Evolutionary conservation across 192 early-diverging fungal species (phyloP), one percentile per base, ranked within the genome.

Genomic region (Linnemannia elongata): DNA sequence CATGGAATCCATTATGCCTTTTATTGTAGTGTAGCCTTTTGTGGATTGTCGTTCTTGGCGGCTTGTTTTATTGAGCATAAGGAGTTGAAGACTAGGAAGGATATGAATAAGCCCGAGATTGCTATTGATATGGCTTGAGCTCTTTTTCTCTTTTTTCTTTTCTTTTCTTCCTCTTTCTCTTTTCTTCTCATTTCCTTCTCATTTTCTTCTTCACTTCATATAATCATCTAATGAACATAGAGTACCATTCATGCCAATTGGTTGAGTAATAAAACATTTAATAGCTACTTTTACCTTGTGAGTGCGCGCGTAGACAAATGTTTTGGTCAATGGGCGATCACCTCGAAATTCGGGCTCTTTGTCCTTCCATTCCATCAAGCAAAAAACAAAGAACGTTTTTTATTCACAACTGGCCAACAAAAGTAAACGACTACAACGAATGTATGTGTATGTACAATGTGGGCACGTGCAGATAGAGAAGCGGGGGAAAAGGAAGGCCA

Each of bases 61-160:
- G 24, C 55, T 57, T 77, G 75, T 44, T 66, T 66, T 20, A 60
- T 77, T 35, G 55, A 77, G 41, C 77, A 70, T 20, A 80, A 80
- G 55, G 80, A 81, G 36, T 73, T 81, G 47, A 81, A 81, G 74
- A 81, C 80, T 18, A 69, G 75, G 38, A 17, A 30, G 24, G 80
- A 68, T 18, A n/a, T 10, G 24, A 10, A 10, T 22, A 80, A 76
- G 81, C 74, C 54, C 5, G 80, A 81, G 74, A 27, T 75, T 45
- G 24, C 73, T 8, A 42, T 81, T 15, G 80, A 81, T 9, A 77
- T 77, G 60, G 75, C 47, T 24, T 77, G 47, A 68, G 44, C 22
- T 7, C n/a, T 2, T 18, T 22, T 18, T 54, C 5, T 22, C 4
- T 55, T 42, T 22, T 22, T n/a, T 72, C 22, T 4, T n/a, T 4